phyloP scores from a whole-genome alignment of 345 rosid species.

The Melaleuca alternifolia region DNA sequence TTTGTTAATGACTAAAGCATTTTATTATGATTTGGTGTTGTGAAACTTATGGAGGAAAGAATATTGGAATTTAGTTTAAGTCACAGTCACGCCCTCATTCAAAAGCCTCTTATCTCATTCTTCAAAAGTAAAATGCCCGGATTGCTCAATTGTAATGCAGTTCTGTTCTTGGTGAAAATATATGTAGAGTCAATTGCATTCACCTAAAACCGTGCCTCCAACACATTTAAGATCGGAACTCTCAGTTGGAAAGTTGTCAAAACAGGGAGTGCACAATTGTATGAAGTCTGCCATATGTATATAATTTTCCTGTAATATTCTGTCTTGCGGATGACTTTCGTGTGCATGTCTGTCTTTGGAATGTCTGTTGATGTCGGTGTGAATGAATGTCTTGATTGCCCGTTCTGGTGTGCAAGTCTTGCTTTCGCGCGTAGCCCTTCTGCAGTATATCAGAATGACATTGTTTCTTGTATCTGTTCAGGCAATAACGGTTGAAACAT shows the following conservation, averaged over 20 bases:
- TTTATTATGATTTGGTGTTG: neutral
- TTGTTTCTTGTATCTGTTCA: neutral
- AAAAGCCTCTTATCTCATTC: neutral
- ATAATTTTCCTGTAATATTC: neutral
- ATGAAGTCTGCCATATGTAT: neutral
- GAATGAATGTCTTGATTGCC: no score
- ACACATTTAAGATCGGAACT: neutral
- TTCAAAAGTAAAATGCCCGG: neutral
- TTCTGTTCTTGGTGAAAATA: neutral
- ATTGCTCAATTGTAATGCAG: neutral
- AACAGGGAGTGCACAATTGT: neutral
- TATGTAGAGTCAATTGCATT: neutral
- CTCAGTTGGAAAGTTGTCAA: neutral
- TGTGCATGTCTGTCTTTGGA: no score
- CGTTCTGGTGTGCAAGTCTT: no score
- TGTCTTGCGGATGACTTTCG: no score
- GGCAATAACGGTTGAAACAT: neutral
- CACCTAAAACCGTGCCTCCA: neutral
- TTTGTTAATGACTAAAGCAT: neutral
- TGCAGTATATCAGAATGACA: neutral
- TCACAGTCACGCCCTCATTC: neutral
- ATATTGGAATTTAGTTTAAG: neutral
- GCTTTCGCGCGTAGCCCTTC: no score
- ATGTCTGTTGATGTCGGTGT: no score
- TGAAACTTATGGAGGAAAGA: neutral